Percentiles rank a stretch among this genome's conserved stretches.
Evolutionary conservation across 164 flowering plant genomes (phyloP).

Genomic region (Tetracentron sinense): DNA sequence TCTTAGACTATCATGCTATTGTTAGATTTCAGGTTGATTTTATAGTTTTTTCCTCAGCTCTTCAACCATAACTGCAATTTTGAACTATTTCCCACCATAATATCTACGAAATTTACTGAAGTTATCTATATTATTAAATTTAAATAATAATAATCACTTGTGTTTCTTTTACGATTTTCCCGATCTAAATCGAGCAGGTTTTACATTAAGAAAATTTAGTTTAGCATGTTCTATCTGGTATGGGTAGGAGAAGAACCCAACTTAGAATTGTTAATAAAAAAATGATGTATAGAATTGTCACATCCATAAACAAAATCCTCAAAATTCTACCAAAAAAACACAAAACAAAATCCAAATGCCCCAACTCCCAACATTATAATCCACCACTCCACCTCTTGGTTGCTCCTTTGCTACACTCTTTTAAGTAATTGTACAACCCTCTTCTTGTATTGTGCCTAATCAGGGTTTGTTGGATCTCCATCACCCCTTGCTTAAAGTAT

Average conservation of each 20-base stretch:
- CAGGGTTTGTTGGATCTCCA: neutral
- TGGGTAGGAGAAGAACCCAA: neutral
- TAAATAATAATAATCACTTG: too few species aligned
- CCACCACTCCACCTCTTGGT: too few species aligned
- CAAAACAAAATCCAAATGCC: neutral
- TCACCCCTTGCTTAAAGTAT: neutral
- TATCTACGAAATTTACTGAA: neutral
- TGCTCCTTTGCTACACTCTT: neutral
- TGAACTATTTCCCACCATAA: neutral
- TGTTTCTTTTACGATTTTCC: too few species aligned
- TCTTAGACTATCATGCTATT: neutral
- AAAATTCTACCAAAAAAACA: neutral
- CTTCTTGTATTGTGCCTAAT: neutral
- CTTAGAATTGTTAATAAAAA: too few species aligned
- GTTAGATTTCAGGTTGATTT: neutral
- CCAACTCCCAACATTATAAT: neutral
- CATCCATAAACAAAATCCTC: too few species aligned
- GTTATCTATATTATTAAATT: too few species aligned
- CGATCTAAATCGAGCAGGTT: too few species aligned
- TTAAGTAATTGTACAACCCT: neutral
- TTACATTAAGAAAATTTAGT: too few species aligned
- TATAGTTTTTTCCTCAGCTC: neutral
- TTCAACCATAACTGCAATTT: neutral
- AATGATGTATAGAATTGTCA: too few species aligned
- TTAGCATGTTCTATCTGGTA: neutral